Evolutionary conservation across 1,139 yeast species (phyloP), one percentile per base, ranked within the genome.

Genomic region (Martiniozyma asiatica): DNA sequence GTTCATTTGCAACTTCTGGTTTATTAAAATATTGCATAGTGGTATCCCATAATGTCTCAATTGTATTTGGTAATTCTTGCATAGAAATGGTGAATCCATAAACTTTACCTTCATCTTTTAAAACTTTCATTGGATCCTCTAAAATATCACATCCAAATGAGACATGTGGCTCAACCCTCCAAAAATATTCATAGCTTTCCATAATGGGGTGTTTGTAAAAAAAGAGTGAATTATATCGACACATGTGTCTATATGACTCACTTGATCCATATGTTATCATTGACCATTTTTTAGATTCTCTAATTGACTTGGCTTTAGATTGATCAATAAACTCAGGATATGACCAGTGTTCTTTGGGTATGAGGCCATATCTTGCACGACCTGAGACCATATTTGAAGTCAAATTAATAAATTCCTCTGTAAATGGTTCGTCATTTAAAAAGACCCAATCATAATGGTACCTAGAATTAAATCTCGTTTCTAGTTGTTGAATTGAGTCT

Each of bases 311-410:
- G 2, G 87, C 87, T 39, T 61, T 61, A 1, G 61, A 58, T 43
- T 55, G 59, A 51, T 79, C 82, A 32, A 79, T 65, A 61, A 65
- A 68, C 6, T 62, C 70, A 0, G 92, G 92, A 42, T 73, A 73
- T 3, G 77, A 65, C 92, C 92, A 79, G 50, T 73, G 78, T 39
- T 73, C 74, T 12, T 30, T 29, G 1, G 82, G 81, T 20, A 81
- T 69, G 14, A 56, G 43, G 2, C 81, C 89, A 47, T 72, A 81
- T 41, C 68, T 63, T 20, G 73, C 65, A 6, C 57, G 59, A 5
- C 89, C 89, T 24, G 78, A 66, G 9, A 73, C 65, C 36, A 69
- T 40, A 22, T 55, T 48, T 3, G 63, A 36, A 3, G 72, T 63
- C 14, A 55, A 46, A 5, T 44, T 46, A 29, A 59, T 62, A 47